Base-by-base conservation (phyloP, 2,329 filamentous ascomycete genomes). In the Diaporthe helianthi region DNA sequence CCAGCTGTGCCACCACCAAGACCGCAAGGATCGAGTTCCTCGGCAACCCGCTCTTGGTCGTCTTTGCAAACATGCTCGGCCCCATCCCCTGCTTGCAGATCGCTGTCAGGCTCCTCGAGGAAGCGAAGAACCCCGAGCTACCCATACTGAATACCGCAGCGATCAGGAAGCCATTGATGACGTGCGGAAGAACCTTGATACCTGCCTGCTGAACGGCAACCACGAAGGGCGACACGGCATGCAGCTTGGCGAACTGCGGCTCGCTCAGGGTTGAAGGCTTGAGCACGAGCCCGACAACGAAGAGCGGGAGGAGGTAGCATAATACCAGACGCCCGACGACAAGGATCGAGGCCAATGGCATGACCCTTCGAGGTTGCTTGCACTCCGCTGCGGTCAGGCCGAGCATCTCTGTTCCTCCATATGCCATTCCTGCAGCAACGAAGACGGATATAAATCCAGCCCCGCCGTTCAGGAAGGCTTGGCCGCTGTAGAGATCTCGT, bases 341-440 rank as follows among this genome's bases (percentile, higher is more conserved):
- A 55, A 83, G 78, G 69, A 78, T 80, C 68, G 79, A 79, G 6
- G 81, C 81, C 15, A 78, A 74, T 15, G 78, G 77, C 71, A 83
- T 79, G 3, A 79, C 75, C 33, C 75, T 77, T 19, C 73, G 72
- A 12, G 81, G 82, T 52, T 79, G 79, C 17, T 76, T 74, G 69
- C 81, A 79, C 71, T 84, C 82, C 22, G 80, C 80, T 8, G 81
- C 82, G 4, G 82, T 79, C 19, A 84, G 75, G 17, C 82, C 82
- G 4, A 83, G 78, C 67, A 84, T 78, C 69, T 84, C 82, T 2
- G 82, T 83, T 26, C 83, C 83, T 12, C 80, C 79, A 65, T 83
- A 84, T 12, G 81, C 78, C 74, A 83, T 81, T 19, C 82, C 81
- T 7, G 82, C 81, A 0, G 80, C 79, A 53, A 82, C 79, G 71